Conservation (phyloP, 257 asterid genomes). For the Avicennia marina region DNA sequence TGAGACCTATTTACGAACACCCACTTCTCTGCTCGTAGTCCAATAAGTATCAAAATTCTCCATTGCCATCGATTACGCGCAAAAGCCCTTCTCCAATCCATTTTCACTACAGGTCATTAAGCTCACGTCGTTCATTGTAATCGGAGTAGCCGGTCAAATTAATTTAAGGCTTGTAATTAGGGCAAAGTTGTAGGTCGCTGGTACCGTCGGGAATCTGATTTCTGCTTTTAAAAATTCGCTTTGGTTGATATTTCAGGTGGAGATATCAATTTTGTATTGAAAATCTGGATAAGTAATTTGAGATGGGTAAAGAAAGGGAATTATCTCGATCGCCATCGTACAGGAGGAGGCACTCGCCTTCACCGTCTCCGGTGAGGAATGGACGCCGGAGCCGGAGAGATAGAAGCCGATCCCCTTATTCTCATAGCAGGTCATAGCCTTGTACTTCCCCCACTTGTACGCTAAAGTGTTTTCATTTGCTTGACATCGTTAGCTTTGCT, state of each 20-base stretch:
- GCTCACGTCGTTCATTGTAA: not conserved
- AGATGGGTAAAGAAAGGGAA: constrained; percentile 81
- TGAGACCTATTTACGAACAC: no score
- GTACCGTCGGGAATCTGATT: not conserved
- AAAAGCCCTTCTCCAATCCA: not conserved
- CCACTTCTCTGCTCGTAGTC: no score
- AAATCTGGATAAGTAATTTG: constrained; percentile 13
- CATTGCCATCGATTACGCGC: not conserved
- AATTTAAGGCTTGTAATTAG: not conserved
- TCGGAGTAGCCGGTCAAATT: not conserved
- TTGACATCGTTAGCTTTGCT: not conserved
- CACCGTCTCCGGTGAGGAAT: constrained; percentile 82
- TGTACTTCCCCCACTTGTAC: constrained; percentile 34
- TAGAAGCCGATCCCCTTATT: constrained; percentile 83
- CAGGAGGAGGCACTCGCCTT: constrained; percentile 72
- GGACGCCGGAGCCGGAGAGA: constrained; percentile 86
- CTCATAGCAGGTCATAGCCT: constrained; percentile 94
- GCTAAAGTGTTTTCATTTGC: not conserved
- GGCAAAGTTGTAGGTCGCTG: not conserved
- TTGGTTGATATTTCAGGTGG: not conserved
- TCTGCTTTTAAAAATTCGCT: not conserved
- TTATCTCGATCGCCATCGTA: constrained; percentile 80
- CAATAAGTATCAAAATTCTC: no score
- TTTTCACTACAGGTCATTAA: not conserved
- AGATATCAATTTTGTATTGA: not conserved